Evolutionary conservation across 2,329 filamentous ascomycete species (phyloP), one percentile per base, ranked within the genome.

Genomic region (Penicillium nordicum): DNA sequence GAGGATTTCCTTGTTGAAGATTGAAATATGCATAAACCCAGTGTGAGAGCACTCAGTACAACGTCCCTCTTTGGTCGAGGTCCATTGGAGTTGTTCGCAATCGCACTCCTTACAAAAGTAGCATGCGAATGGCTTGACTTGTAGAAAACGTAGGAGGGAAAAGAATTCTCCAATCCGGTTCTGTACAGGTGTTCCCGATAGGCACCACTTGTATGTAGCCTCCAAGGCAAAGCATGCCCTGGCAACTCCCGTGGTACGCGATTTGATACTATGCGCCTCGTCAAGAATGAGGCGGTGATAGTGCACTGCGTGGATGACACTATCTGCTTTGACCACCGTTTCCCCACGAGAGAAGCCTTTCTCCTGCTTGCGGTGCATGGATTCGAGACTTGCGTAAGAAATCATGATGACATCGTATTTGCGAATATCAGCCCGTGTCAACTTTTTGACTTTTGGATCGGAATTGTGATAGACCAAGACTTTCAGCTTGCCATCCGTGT

Each of bases 161-260:
- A 97, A 97, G 73, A 97, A 95, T 72, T 97, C 93, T 68, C 94
- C 93, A 63, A 97, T 97, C 51, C 93, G 88, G 69, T 97, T 99
- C 73, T 99, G 94, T 1, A 99, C 85, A 0, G 94, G 94, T 1
- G 94, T 99, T 9, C 94, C 94, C 16, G 90, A 94, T 57, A 99
- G 80, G 71, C 94, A 99, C 91, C 94, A 97, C 66, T 95, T 95
- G 76, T 94, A 96, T 18, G 83, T 86, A 18, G 89, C 89, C 58
- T 92, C 87, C 41, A 99, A 79, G 1, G 92, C 92, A 71, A 97
- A 97, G 72, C 93, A 97, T 40, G 94, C 93, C 74, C 90, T 96
- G 23, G 94, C 94, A 12, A 94, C 94, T 77, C 92, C 90, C 9
- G 92, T 96, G 23, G 87, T 91, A 58, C 93, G 86, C 67, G 84